Percentiles rank a stretch among this genome's conserved stretches.
Evolutionary conservation across 495 filamentous ascomycete species (phyloP).

Genomic region (Acidomyces sp.): DNA sequence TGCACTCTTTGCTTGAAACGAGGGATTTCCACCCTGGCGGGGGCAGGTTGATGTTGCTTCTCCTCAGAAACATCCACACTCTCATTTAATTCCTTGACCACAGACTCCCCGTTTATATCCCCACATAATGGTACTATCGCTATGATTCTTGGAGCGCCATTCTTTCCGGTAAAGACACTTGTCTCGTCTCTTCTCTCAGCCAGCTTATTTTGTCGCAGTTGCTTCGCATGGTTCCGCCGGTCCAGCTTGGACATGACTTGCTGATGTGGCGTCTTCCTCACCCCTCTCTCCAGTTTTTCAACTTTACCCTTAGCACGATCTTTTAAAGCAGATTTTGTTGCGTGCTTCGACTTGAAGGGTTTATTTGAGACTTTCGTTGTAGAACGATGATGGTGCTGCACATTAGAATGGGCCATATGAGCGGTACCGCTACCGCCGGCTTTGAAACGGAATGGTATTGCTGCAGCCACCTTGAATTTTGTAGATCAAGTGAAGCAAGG

Average conservation of each 20-base stretch:
- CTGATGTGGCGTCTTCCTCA: conserved; percentile 81
- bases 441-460: conserved; percentile 81
- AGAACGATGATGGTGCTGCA: conserved; percentile 73
- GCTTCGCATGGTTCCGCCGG: conserved; percentile 81
- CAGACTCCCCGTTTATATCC: conserved; percentile 50
- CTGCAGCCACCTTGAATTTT: too few species aligned
- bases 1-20: conserved; percentile 85
- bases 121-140: conserved; percentile 73
- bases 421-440: conserved; percentile 54
- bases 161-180: conserved; percentile 68
- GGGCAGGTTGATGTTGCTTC: conserved; percentile 45
- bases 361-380: conserved; percentile 81
- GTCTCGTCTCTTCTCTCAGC: conserved; percentile 60
- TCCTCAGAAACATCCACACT: conserved; percentile 66
- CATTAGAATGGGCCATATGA: conserved; percentile 27
- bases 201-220: conserved; percentile 68
- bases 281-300: conserved; percentile 41
- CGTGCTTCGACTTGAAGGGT: conserved; percentile 77
- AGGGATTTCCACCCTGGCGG: conserved; percentile 53
- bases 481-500: too few species aligned
- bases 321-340: conserved; percentile 74
- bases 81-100: conserved; percentile 56
- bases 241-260: conserved; percentile 95
- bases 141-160: conserved; percentile 83
- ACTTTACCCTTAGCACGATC: conserved; percentile 70